Evolutionary conservation across 495 filamentous ascomycete genomes (phyloP), one percentile per base, ranked within the genome.

Genomic region (Penicillium tannophilum): DNA sequence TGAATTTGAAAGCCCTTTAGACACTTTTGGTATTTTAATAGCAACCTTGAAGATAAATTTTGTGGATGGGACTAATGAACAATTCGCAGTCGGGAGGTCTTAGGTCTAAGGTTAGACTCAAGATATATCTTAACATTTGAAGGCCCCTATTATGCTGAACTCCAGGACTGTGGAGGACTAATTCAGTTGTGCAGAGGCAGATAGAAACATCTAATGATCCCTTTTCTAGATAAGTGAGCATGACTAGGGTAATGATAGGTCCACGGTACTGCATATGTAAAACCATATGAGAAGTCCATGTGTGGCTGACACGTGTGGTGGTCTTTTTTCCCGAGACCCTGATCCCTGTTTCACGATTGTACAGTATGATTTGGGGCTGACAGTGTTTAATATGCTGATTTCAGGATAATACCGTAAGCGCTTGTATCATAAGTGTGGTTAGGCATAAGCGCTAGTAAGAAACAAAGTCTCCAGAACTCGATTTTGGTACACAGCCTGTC

Each of bases 201-300:
- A 1, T 23, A 23, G 20, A 23, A 23, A 23, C 20, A 23, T 23
- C 20, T 1, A 23, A 23, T 23, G 20, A 23, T 23, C 20, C 20
- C 20, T 23, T 23, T 23, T 23, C 2, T 45, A 43, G 36, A 54
- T 31, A 31, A 58, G 58, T 42, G 50, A 44, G 17, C 49, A 49
- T 39, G 57, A 16, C 0, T 10, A n/a, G 50, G 17, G 35, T 28
- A 28, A 28, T 28, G 4, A 5, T 28, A 28, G 28, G 28, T 28
- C 28, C 28, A 28, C 28, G 6, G 28, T 28, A 7, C 28, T 28
- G 28, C 28, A 28, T 4, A 28, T 7, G 4, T 28, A 28, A 28
- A 28, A 4, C 28, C 28, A 28, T 28, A 28, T 28, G 28, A 28
- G 4, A 28, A 5, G 28, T 28, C 28, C 28, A 36, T 1, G 33